These are phyloP conservation scores for Cymbopogon flexuosus DNA, from an alignment of 202 grass and related monocot species.

Conservation along the genomic window DNA sequence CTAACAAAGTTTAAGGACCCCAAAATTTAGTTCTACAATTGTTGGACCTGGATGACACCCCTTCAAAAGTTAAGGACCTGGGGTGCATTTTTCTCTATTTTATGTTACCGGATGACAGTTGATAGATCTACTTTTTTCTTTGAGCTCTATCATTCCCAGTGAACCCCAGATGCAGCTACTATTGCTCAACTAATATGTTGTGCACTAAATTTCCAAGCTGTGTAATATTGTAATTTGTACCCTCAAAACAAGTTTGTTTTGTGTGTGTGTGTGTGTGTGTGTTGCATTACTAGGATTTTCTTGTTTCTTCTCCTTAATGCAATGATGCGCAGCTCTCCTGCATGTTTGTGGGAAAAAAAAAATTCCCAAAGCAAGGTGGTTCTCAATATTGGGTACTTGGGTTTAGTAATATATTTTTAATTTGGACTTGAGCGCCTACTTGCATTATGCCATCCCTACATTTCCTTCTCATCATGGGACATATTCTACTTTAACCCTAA, in stretches of 20 bases:
- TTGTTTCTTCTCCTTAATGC: background rate
- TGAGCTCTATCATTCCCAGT: background rate
- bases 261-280: background rate
- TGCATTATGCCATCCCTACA: background rate
- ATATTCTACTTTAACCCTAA: background rate
- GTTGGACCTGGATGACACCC: too few relatives aligned
- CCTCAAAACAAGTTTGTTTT: background rate
- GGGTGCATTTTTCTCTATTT: too few relatives aligned
- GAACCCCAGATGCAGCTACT: background rate
- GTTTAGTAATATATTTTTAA: background rate
- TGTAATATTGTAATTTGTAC: background rate
- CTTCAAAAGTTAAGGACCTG: too few relatives aligned
- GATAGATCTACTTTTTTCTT: conserved; percentile 18
- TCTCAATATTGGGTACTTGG: background rate
- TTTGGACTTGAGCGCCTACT: background rate
- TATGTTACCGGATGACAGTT: background rate
- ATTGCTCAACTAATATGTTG: background rate
- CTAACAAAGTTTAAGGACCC: background rate
- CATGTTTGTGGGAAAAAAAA: background rate
- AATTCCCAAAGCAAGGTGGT: background rate
- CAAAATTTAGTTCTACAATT: too few relatives aligned
- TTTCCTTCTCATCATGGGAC: conserved; percentile 4
- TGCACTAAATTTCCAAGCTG: background rate
- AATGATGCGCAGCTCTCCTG: background rate
- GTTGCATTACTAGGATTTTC: background rate